phyloP scores from a whole-genome alignment of 768 basidiomycete species.

The Boletus rubropictus region DNA sequence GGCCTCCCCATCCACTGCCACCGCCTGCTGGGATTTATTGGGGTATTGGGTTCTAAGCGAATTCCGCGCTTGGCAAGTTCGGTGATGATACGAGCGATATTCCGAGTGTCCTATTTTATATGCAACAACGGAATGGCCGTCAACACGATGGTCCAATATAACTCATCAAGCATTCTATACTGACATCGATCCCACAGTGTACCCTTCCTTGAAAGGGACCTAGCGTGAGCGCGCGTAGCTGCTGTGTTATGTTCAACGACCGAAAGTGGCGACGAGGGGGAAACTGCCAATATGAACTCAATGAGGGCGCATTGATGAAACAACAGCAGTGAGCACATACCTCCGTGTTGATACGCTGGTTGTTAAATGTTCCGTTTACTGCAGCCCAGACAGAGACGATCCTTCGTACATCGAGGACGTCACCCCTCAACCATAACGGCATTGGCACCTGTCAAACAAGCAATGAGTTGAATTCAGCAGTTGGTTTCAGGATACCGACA shows the following conservation, averaged over 20 bases:
- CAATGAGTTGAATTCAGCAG: constrained; percentile 2
- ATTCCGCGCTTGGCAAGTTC: constrained; percentile 71
- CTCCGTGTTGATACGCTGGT: constrained; percentile 8
- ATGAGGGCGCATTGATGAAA: not conserved
- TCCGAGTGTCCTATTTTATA: constrained; percentile 70
- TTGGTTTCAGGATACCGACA: constrained; percentile 34
- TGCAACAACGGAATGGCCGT: constrained; percentile 4
- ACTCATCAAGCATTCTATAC: constrained; percentile 30
- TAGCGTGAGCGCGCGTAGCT: constrained; percentile 67
- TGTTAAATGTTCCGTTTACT: constrained; percentile 7
- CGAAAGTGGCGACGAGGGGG: constrained; percentile 15
- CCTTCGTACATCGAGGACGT: constrained; percentile 70
- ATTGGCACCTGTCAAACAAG: constrained; percentile 46
- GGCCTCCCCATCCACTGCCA: constrained; percentile 86
- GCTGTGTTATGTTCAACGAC: constrained; percentile 64
- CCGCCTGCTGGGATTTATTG: constrained; percentile 56
- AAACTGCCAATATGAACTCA: constrained; percentile 12
- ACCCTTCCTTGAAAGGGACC: constrained; percentile 74
- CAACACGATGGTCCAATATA: not conserved
- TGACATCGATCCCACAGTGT: constrained; percentile 88
- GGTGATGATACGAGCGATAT: constrained; percentile 74
- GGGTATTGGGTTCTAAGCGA: constrained; percentile 65
- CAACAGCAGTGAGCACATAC: constrained; percentile 6
- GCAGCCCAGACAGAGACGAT: constrained; percentile 44
- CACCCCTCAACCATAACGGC: constrained; percentile 68